These are phyloP conservation scores for Metarhizium guizhouense DNA, from an alignment of 2,329 filamentous ascomycete genomes.

Conservation along the genomic window DNA sequence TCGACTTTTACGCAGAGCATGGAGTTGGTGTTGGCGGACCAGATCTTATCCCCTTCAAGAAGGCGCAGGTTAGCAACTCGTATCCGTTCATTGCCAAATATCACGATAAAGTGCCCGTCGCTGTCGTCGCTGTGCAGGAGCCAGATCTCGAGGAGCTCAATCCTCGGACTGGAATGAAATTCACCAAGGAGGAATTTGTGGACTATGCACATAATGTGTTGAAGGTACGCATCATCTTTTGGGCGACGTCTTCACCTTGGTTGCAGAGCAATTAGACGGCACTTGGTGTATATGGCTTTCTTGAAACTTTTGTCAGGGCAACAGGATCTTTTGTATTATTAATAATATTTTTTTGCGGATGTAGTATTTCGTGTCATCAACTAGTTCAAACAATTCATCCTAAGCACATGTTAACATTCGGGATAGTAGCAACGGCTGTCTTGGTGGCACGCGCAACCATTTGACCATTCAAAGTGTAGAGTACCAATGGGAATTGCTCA, in stretches of 20 bases:
- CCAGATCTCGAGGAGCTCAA: conserved; percentile 3
- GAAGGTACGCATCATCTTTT: conserved; percentile 2
- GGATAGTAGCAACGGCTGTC: too few relatives aligned
- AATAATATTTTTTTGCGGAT: too few relatives aligned
- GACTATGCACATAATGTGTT: conserved; percentile 7
- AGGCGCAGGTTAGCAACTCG: conserved; percentile 8
- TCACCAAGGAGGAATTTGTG: conserved; percentile 12
- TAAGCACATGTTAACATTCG: too few relatives aligned
- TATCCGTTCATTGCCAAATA: conserved; percentile 9
- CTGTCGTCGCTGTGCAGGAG: not conserved
- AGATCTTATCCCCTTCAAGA: conserved; percentile 8
- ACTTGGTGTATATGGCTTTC: not conserved
- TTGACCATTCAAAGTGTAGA: too few relatives aligned
- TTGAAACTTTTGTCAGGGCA: too few relatives aligned
- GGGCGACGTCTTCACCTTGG: not conserved
- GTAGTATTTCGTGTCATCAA: too few relatives aligned
- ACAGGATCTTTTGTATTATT: too few relatives aligned
- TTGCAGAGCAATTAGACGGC: not conserved
- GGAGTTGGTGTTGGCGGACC: conserved; percentile 11
- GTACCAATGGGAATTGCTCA: too few relatives aligned
- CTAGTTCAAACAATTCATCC: too few relatives aligned
- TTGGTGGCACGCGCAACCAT: too few relatives aligned
- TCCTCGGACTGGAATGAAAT: conserved; percentile 3
- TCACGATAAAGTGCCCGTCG: not conserved
- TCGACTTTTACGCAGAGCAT: conserved; percentile 9